Base-by-base conservation (phyloP, 257 asterid genomes). In the Ilex asprella region DNA sequence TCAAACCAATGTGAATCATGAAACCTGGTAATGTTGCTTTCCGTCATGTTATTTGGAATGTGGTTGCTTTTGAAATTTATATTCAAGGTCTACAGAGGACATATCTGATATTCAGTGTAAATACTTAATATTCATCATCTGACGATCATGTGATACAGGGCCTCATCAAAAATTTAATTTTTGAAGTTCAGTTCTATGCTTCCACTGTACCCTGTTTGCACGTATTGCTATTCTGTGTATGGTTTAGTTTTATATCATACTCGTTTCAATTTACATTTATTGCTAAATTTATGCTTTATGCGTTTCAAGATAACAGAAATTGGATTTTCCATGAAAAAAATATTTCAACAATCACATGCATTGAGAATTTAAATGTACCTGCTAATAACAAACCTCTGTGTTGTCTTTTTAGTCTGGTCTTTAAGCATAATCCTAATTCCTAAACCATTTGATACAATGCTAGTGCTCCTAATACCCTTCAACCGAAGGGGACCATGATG, bases 1-100 rank as follows among this genome's bases (percentile, higher is more conserved):
- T 69, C 88, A 79, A 46, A 67, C 79, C 51, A 81, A 84, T 58
- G 80, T 68, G 57, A 72, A 56, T 67, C 39, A 67, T 70, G 84
- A 84, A 68, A 72, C 62, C 78, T 27, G 86, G 91, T 82, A 78
- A 75, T 67, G 35, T 50, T 78, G 31, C 66, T 39, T 41, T 21
- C 47, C 30, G 31, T 59, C 8, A 46, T 59, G 46, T 43, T 57
- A 27, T 51, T 60, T 6, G 14, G 39, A 13, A 8, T 30, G 21
- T 12, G 60, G 55, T 30, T 56, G 54, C 31, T 13, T 35, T 64
- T 39, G 31, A 35, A 29, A 30, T 2, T 39, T 15, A 8, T 47
- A 54, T 16, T 6, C 2, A 3, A 39, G 11, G 60, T 27, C 47
- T 5, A 41, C 16, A 49, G 54, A 31, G 35, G 5, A 16, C 31